Conservation (phyloP, 306 rosid genomes). For the Ammopiptanthus mongolicus region DNA sequence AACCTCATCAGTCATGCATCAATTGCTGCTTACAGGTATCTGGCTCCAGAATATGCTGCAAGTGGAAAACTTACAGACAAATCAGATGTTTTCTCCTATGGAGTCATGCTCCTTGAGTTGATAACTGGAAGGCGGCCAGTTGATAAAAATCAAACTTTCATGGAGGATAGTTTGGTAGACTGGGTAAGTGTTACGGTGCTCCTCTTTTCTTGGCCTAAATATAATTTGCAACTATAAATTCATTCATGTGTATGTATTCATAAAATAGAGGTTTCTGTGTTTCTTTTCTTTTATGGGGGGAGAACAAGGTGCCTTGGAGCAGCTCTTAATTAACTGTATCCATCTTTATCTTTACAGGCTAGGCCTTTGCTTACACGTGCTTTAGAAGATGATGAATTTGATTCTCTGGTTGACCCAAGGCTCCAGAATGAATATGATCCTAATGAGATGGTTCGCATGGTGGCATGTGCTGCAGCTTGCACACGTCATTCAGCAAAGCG, state of each 20-base stretch:
- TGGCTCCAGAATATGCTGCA: constrained; percentile 96
- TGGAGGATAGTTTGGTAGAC: constrained; percentile 91
- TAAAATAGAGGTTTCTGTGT: background rate
- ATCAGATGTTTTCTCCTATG: constrained; percentile 94
- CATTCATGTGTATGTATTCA: background rate
- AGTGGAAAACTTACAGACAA: constrained; percentile 95
- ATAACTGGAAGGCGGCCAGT: constrained; percentile 85
- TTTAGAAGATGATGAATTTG: constrained; percentile 63
- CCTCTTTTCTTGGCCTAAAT: background rate
- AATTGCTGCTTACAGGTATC: constrained; percentile 52
- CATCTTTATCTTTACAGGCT: constrained; percentile 66
- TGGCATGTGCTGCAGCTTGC: constrained; percentile 93
- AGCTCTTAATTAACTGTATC: background rate
- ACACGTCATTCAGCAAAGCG: constrained; percentile 94
- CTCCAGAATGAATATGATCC: constrained; percentile 54
- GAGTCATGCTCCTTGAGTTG: constrained; percentile 93
- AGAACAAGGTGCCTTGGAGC: background rate
- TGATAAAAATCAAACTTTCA: constrained; percentile 54
- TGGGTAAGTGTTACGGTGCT: constrained; percentile 63
- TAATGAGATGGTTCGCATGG: constrained; percentile 75
- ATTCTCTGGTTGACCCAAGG: constrained; percentile 67
- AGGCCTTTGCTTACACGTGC: constrained; percentile 83
- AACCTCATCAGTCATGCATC: constrained; percentile 16
- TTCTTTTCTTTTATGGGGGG: background rate
- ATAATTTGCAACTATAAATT: background rate